These are phyloP conservation scores for Secale cereale DNA, from an alignment of 176 grass and related monocot genomes.

Conservation along the genomic window DNA sequence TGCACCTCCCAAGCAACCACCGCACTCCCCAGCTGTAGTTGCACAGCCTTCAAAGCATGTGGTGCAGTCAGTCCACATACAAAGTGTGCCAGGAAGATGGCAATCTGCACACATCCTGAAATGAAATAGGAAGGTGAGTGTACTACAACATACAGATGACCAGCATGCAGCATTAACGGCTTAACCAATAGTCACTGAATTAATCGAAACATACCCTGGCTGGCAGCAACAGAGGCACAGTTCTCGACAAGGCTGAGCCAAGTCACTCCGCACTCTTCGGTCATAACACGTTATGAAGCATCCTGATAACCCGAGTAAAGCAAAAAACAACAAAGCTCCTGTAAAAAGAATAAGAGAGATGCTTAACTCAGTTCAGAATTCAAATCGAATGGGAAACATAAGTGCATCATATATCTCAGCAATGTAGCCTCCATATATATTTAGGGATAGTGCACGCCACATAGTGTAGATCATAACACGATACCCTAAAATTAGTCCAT, in stretches of 20 bases:
- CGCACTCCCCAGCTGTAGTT: constrained; percentile 77
- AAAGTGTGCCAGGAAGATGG: constrained; percentile 83
- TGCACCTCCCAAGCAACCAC: constrained; percentile 83
- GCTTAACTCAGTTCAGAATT: background rate
- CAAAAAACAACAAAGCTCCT: constrained; percentile 95
- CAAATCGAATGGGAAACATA: background rate
- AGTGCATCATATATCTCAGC: background rate
- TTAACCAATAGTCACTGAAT: background rate
- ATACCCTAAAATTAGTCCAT: constrained; percentile 2
- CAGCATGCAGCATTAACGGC: background rate
- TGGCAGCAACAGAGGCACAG: constrained; percentile 98
- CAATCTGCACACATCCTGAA: constrained; percentile 88
- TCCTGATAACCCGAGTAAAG: constrained; percentile 86
- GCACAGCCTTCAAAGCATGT: constrained; percentile 90
- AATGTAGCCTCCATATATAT: background rate
- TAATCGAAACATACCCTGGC: constrained; percentile 64
- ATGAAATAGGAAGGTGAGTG: constrained; percentile 11
- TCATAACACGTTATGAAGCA: constrained; percentile 99
- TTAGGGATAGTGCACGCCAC: background rate
- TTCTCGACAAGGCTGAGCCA: constrained; percentile 94
- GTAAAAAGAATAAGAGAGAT: constrained; percentile 15
- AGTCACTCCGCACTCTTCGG: constrained; percentile 81
- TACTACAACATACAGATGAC: background rate
- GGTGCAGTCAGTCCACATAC: constrained; percentile 92
- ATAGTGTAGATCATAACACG: too few relatives aligned